Base-by-base conservation (phyloP, 2,329 filamentous ascomycete species). In the Aureobasidium lini region DNA sequence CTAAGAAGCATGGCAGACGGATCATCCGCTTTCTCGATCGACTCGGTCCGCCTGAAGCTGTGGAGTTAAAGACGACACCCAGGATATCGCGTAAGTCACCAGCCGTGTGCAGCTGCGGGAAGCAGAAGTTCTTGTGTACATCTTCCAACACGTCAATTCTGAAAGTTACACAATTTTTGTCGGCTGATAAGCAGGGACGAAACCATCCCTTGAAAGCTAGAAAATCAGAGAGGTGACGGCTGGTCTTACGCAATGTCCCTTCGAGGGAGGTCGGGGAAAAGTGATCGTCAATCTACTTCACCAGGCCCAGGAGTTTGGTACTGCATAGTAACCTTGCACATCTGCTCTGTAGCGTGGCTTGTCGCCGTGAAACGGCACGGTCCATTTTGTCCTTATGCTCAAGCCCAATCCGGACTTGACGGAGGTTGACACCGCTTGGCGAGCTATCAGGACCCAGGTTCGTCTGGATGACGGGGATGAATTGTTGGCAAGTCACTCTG, bases 331-430 rank as follows among this genome's bases (percentile, higher is more conserved):
- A 54, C 37, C 50, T 54, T 43, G 37, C 37, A 43, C 10, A 16
- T 54, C 52, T 36, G 52, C 40, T 56, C 52, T 46, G 52, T 56
- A 56, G 28, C 52, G 52, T 56, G 52, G 52, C 52, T 56, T 46
- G 18, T 32, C 18, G 31, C 6, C 37, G 15, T 43, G 50, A 54
- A 43, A 54, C 50, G 39, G 50, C 50, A 54, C 50, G 50, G 31
- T 46, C 52, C 52, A n/a, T 29, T 32, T 43, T n/a, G 23, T 42
- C 29, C 39, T 23, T 23, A 29, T 29, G 48, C 48, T 2, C 50
- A 54, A 42, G 37, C 50, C 50, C n/a, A 43, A 54, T 42, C 34
- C 28, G 50, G 29, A 54, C 18, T 31, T 34, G 50, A 43, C 50
- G 50, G 39, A 54, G 52, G 18, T 15, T 56, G 52, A 56, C 52